Base-by-base conservation (phyloP, 1,284 basidiomycete genomes). In the Ganoderma lucidum region DNA sequence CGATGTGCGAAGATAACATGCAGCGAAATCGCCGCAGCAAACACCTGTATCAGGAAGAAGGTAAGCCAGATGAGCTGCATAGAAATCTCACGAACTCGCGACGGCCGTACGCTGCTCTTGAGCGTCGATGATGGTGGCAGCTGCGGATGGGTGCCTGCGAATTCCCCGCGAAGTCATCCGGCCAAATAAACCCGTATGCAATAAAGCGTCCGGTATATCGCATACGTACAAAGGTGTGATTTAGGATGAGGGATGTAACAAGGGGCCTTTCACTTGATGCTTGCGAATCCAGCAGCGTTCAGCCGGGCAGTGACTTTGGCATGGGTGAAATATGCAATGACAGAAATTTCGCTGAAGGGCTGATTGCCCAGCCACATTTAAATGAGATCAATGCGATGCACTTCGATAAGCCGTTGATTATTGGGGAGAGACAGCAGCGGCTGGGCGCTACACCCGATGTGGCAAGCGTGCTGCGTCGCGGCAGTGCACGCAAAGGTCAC, bases 401-500 rank as follows among this genome's bases (percentile, higher is more conserved):
- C 9, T 53, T 30, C 15, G 53, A 35, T 55, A 55, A 35, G 17
- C 14, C 48, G 14, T 28, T 28, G 48, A 53, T 53, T 14, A 56
- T 35, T 32, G 53, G 30, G 30, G 53, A 48, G 9, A 48, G 19
- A 48, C 23, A 28, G 48, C n/a, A 53, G 48, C 10, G n/a, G 48
- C 2, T 51, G 48, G 48, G 23, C 53, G 30, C 28, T 14, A 30
- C n/a, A 30, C 53, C 53, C 14, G 53, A 55, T 30, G 53, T 17
- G 53, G 53, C 51, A 55, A 17, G 51, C n/a, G 8, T 35, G 30
- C 28, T 56, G 53, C 32, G 48, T 53, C 23, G 23, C 23, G 23
- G 48, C 48, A 28, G 48, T 53, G 48, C 48, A 53, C 23, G 48
- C 23, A 53, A 53, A 56, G 53, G 53, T 56, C 53, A 17, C 32